Evolutionary conservation across 1,284 basidiomycete genomes (phyloP), one percentile per base, ranked within the genome.

Genomic region (Ustilago curta): DNA sequence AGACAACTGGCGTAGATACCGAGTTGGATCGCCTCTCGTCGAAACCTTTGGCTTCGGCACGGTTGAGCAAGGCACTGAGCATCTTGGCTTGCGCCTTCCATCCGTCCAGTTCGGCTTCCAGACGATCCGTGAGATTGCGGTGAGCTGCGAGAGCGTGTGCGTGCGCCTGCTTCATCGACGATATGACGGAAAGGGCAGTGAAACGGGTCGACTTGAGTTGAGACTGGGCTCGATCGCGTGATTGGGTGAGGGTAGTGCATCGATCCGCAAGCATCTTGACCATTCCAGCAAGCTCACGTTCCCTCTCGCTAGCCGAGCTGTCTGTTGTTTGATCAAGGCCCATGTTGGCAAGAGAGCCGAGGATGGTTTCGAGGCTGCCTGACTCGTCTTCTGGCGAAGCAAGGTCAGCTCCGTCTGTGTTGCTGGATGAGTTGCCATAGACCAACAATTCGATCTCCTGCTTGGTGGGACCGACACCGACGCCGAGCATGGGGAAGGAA

Each of bases 81-180:
- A 80, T 84, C 51, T 75, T 72, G 45, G 81, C 81, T 52, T 83
- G 80, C 0, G 77, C 70, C 49, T 79, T 78, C 64, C 76, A 79
- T 11, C 81, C 82, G 6, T 77, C 74, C n/a, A 84, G 54, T 56
- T 84, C 82, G 44, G 79, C 82, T 31, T 83, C 80, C 21, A 82
- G 70, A 14, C 81, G 77, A 32, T 76, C 77, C 21, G 75, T 70
- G 29, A 77, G 54, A n/a, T 60, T 65, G 52, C 71, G 76, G 57
- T 82, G 77, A 2, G 78, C 73, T 4, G 72, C 67, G 6, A 79
- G 76, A 27, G 78, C 70, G 42, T 82, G 80, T 7, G 81, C 70
- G 39, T 80, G 78, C 5, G 78, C 74, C 21, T 81, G 79, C 45
- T 73, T 77, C 42, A 81, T 66, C 18, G 79, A 78, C 1, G 78